Evolutionary conservation across 257 asterid species (phyloP), one percentile per base, ranked within the genome.

Genomic region (Solanum gracilifrons): DNA sequence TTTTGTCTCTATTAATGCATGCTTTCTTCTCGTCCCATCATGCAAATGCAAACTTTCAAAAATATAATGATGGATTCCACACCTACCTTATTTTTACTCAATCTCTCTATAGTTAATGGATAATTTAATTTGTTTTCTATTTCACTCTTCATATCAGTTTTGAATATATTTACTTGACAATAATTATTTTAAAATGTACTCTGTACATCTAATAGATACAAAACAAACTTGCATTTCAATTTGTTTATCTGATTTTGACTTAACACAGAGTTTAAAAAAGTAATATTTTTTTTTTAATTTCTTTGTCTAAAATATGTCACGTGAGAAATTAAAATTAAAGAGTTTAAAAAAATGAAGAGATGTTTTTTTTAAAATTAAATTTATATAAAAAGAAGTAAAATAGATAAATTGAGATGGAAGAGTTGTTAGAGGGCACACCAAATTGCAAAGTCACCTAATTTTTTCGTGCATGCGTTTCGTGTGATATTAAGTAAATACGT

Each of bases 281-380:
- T 62, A 15, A 16, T 16, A 4, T 43, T 7, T n/a, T 3, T 15
- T 0, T 51, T 51, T 51, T 16, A 23, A 62, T 62, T 62, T 10
- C 0, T 0, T n/a, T 4, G 7, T 64, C 2, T 10, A 5, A 64
- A 64, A 64, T 11, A 5, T 64, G 1, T 64, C 1, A 64, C 0
- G 7, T 64, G 16, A 64, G 10, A 21, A n/a, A 64, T 10, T 64
- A n/a, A 5, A n/a, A 68, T 27, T 6, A 6, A 68, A 27, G 2
- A 68, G 0, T 64, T n/a, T 0, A 1, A 64, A 64, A n/a, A 62
- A 62, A n/a, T 3, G 12, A 58, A 58, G 66, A 55, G 64, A 60
- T 9, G 1, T 8, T 4, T 9, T 60, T 23, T 18, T 60, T 60
- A 9, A 0, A 55, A 60, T 0, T 60, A 60, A 60, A 60, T 60